Evolutionary conservation across 441 rosid species (phyloP).

Genomic region (Aleurites moluccanus): DNA sequence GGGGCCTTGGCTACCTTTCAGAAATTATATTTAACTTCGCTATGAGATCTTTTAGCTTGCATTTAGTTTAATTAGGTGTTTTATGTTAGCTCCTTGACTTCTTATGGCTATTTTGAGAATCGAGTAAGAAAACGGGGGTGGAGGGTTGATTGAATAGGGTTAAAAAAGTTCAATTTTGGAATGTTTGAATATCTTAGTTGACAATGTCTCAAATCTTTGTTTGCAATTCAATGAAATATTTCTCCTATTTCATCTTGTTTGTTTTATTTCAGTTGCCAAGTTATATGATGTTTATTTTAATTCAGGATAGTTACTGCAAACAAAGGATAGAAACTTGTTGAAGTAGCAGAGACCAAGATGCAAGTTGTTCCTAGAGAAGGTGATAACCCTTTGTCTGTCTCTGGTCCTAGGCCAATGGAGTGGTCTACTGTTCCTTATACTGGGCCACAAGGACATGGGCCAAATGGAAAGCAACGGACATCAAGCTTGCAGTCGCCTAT

Average conservation of each 20-base stretch:
- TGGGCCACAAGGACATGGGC: constrained; percentile 57
- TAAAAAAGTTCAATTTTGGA: neutral
- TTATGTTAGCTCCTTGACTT: neutral
- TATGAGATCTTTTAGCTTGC: neutral
- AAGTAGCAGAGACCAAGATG: constrained; percentile 42
- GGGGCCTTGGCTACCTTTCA: neutral
- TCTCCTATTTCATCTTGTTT: neutral
- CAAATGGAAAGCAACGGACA: constrained; percentile 57
- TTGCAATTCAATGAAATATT: neutral
- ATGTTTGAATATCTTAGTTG: neutral
- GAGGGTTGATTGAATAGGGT: neutral
- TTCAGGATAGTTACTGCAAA: constrained; percentile 6
- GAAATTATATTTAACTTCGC: neutral
- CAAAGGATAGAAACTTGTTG: constrained; percentile 4
- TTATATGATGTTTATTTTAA: constrained; percentile 5
- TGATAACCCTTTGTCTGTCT: constrained; percentile 55
- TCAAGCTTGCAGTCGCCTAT: constrained; percentile 91
- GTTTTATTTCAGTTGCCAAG: neutral
- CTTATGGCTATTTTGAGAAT: neutral
- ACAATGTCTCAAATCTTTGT: neutral
- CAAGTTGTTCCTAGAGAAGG: constrained; percentile 61
- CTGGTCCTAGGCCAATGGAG: constrained; percentile 89
- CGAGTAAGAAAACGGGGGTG: neutral
- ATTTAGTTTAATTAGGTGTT: neutral
- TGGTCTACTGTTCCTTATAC: constrained; percentile 65